These are phyloP conservation scores for Populus hybrid DNA, from an alignment of 441 rosid species.

Conservation along the genomic window DNA sequence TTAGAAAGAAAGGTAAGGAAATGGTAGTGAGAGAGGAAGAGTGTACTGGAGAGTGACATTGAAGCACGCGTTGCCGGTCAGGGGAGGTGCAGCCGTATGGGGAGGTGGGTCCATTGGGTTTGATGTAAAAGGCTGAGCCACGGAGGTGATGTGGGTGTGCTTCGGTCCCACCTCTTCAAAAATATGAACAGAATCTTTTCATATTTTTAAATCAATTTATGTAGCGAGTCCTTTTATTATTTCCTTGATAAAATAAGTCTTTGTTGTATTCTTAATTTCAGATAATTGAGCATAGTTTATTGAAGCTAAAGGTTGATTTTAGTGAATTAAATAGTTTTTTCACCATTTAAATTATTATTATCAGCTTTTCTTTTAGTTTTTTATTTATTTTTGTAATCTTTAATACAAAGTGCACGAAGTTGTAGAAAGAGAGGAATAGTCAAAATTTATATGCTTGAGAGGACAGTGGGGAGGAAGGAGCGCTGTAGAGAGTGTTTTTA, in stretches of 20 bases:
- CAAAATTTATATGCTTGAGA: neutral
- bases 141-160: neutral
- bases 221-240: no score
- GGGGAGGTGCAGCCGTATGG: constrained; percentile 72
- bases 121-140: constrained; percentile 35
- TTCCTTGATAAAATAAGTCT: no score
- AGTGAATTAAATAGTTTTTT: no score
- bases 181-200: neutral
- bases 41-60: constrained; percentile 38
- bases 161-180: constrained; percentile 32
- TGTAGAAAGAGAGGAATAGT: constrained; percentile 2
- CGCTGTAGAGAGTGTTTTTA: neutral
- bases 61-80: constrained; percentile 91
- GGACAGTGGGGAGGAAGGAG: neutral
- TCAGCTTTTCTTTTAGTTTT: neutral
- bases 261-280: no score
- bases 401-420: neutral
- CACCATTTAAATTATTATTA: no score
- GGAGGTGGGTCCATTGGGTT: constrained; percentile 61
- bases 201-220: neutral
- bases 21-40: neutral
- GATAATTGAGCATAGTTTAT: no score
- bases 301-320: no score
- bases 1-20: neutral
- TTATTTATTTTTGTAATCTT: no score